Evolutionary conservation across 2,329 filamentous ascomycete species (phyloP).

Genomic region (Fusarium veterinarium): DNA sequence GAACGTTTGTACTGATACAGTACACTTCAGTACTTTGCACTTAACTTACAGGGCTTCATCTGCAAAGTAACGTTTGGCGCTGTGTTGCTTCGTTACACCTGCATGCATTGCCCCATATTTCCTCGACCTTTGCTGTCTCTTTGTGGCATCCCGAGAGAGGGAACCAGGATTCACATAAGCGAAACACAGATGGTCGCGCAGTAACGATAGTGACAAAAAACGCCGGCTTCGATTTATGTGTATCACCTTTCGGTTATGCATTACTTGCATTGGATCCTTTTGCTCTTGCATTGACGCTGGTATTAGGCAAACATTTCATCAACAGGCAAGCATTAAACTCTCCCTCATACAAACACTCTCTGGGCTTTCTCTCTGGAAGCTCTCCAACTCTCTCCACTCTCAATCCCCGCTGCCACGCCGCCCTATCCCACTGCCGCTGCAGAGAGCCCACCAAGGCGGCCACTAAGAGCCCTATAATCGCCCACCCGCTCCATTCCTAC

Average conservation of each 20-base stretch:
- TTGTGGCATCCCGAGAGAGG: conserved; percentile 36
- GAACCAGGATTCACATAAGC: conserved; percentile 26
- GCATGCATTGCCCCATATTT: conserved; percentile 24
- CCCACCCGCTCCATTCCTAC: conserved; percentile 39
- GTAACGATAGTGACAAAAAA: conserved; percentile 4
- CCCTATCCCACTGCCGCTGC: conserved; percentile 17
- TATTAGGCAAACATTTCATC: background rate
- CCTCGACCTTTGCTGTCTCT: conserved; percentile 12
- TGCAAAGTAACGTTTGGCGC: conserved; percentile 36
- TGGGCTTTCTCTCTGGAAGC: background rate
- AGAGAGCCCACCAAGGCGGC: conserved; percentile 30
- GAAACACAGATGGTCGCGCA: conserved; percentile 19
- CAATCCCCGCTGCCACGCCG: conserved; percentile 22
- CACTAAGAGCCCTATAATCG: conserved; percentile 40
- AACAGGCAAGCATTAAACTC: background rate
- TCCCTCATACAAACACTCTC: background rate
- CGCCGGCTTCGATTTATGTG: conserved; percentile 9
- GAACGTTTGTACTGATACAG: background rate
- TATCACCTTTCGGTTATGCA: background rate
- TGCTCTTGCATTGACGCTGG: background rate
- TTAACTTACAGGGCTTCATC: conserved; percentile 15
- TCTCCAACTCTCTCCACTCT: conserved; percentile 18
- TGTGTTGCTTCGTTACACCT: conserved; percentile 36
- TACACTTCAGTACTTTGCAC: background rate
- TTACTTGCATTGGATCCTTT: conserved; percentile 4